Conservation (phyloP, 805 yeast genomes). For the Ogataea philodendri region DNA sequence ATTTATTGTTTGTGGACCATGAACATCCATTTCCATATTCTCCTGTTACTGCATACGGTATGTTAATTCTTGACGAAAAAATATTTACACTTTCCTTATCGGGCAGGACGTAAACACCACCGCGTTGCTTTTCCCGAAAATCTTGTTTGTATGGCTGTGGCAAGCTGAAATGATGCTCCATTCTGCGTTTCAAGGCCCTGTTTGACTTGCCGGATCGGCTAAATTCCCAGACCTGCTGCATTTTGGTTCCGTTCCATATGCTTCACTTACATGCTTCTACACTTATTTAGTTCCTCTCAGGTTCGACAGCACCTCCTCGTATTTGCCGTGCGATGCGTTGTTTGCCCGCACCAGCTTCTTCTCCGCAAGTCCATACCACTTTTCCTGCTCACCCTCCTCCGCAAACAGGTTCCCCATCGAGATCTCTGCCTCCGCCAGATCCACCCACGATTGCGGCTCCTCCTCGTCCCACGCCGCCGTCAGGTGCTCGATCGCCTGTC, state of each 20-base stretch:
- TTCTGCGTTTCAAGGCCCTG: not conserved
- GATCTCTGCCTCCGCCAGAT: conserved; percentile 82
- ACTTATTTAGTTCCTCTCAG: conserved; percentile 26
- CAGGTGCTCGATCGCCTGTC: conserved; percentile 56
- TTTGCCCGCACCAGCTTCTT: conserved; percentile 65
- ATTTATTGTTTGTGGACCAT: conserved; percentile 9
- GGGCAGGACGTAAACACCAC: conserved; percentile 3
- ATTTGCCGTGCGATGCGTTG: conserved; percentile 76
- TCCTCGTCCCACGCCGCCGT: conserved; percentile 61
- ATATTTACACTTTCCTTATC: conserved; percentile 10
- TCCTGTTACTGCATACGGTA: conserved; percentile 6
- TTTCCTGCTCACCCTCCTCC: conserved; percentile 67
- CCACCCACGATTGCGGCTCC: conserved; percentile 79
- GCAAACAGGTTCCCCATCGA: conserved; percentile 73
- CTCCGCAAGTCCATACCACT: conserved; percentile 68
- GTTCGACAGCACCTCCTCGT: conserved; percentile 59
- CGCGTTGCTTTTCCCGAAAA: conserved; percentile 3
- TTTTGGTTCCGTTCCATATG: too few species aligned
- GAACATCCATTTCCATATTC: conserved; percentile 3
- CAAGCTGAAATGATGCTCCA: conserved; percentile 2
- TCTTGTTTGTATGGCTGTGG: too few species aligned
- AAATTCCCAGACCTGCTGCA: too few species aligned
- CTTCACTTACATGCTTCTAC: conserved; percentile 1
- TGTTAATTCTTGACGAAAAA: conserved; percentile 3
- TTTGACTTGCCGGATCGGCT: too few species aligned